Evolutionary conservation across 2,329 filamentous ascomycete species (phyloP).

Genomic region (Thielaviopsis punctulata): DNA sequence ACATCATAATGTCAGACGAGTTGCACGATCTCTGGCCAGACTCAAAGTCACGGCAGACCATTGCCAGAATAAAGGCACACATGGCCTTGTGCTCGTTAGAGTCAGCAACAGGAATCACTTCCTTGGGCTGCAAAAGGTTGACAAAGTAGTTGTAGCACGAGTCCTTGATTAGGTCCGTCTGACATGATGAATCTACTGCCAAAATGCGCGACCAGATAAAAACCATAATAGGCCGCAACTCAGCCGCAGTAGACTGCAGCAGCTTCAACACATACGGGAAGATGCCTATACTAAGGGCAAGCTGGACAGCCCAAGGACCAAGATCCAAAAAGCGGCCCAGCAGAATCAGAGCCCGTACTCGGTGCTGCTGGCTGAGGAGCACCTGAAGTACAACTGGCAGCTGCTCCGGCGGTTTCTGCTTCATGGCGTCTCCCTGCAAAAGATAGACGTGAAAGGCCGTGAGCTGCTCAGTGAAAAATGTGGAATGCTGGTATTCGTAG

Average conservation of each 20-base stretch:
- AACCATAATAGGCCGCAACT: slow-evolving; percentile 96
- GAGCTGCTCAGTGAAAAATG: slow-evolving; percentile 92
- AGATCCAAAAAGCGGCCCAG: slow-evolving; percentile 87
- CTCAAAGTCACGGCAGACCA: slow-evolving; percentile 90
- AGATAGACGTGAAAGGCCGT: slow-evolving; percentile 96
- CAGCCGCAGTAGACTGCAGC: slow-evolving; percentile 81
- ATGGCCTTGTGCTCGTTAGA: slow-evolving; percentile 92
- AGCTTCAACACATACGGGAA: slow-evolving; percentile 98
- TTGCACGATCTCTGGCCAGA: slow-evolving; percentile 86
- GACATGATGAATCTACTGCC: slow-evolving; percentile 85
- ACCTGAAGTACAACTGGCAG: slow-evolving; percentile 93
- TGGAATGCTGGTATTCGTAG: slow-evolving; percentile 90
- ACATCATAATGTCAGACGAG: slow-evolving; percentile 76
- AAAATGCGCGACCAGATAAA: slow-evolving; percentile 97
- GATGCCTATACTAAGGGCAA: slow-evolving; percentile 92
- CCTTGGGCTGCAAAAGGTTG: slow-evolving; percentile 70
- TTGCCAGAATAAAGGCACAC: slow-evolving; percentile 94
- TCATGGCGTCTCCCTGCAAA: slow-evolving; percentile 58
- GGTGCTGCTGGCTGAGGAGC: slow-evolving; percentile 83
- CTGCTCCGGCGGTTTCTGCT: slow-evolving; percentile 80
- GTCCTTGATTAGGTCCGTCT: slow-evolving; percentile 87
- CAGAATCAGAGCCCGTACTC: slow-evolving; percentile 76
- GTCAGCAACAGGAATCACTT: slow-evolving; percentile 70
- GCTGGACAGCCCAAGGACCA: slow-evolving; percentile 95
- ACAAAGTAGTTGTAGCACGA: slow-evolving; percentile 97